Base-by-base conservation (phyloP, 305 asterid genomes). In the Coffea humblotiana region DNA sequence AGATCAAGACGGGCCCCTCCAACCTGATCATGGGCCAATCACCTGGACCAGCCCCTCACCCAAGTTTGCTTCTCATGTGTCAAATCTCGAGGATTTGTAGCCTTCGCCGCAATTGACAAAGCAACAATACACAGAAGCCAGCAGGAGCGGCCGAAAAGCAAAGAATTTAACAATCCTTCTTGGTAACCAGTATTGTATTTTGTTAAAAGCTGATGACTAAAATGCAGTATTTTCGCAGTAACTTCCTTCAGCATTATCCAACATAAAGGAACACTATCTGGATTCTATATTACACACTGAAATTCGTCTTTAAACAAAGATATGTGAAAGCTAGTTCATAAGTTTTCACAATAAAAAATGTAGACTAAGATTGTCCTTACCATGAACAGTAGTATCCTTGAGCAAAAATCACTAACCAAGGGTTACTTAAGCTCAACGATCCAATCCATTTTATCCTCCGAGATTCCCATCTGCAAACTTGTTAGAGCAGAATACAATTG, bases 391-490 rank as follows among this genome's bases (percentile, higher is more conserved):
- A 27, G 74, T 48, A 61, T 72, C 23, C 69, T 45, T 67, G 14
- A 56, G 76, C 64, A 51, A 76, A 25, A 12, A n/a, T 65, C 64
- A 21, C 14, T 32, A 0, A 14, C 14, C n/a, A 0, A 72, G 6
- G 80, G 66, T 85, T 90, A 90, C 84, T 91, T 90, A 37, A 94
- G 92, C 88, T 86, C 92, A 66, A 89, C 72, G 32, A 86, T 85
- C 98, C 97, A 94, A 60, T 89, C 91, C 97, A 93, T 90, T 83
- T 88, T 86, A 83, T 95, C 98, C 86, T 91, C 94, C 25, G 90
- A 51, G 32, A 93, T 88, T 79, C 99, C 99, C 97, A 93, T 92
- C 76, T 95, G 99, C 72, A 95, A 92, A 84, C 92, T 86, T 40
- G 98, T 95, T 51, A 95, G 91, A 9, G 94, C 87, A 18, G 98